A percentile compares a stretch with the other conserved stretches of the same genome.
These are phyloP conservation scores for Trichoderma breve DNA, from an alignment of 2,329 filamentous ascomycete species.

Conservation along the genomic window DNA sequence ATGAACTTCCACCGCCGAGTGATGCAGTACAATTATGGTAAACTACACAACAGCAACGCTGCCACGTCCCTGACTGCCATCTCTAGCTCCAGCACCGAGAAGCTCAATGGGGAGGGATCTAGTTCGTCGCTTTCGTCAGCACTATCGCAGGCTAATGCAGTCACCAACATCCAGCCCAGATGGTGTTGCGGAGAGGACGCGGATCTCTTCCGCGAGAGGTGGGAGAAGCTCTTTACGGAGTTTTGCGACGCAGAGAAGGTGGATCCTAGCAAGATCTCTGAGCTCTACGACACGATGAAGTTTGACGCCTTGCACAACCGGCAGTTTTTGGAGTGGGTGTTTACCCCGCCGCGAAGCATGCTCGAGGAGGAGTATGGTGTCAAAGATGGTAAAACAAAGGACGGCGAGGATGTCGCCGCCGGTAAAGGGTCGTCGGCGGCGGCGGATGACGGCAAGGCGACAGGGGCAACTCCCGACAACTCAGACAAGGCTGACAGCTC, in stretches of 20 bases:
- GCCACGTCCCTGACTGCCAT: constrained; percentile 61
- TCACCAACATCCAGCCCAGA: constrained; percentile 75
- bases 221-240: constrained; percentile 97
- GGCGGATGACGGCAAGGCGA: constrained; percentile 34
- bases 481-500: constrained; percentile 43
- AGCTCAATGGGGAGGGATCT: constrained; percentile 41
- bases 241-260: constrained; percentile 98
- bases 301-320: constrained; percentile 97
- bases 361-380: constrained; percentile 65
- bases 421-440: constrained; percentile 24
- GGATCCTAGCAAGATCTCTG: constrained; percentile 96
- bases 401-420: constrained; percentile 38
- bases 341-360: constrained; percentile 79
- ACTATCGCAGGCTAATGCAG: constrained; percentile 59
- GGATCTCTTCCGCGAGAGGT: constrained; percentile 90
- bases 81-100: constrained; percentile 50
- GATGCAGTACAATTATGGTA: constrained; percentile 91
- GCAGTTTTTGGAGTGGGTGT: constrained; percentile 95
- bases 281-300: constrained; percentile 99
- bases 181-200: constrained; percentile 98
- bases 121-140: constrained; percentile 47
- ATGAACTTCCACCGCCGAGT: constrained; percentile 97
- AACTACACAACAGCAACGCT: constrained; percentile 67
- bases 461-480: constrained; percentile 33
- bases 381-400: constrained; percentile 43